Base-by-base conservation (phyloP, 768 basidiomycete genomes). In the Crassisporium funariophilum region DNA sequence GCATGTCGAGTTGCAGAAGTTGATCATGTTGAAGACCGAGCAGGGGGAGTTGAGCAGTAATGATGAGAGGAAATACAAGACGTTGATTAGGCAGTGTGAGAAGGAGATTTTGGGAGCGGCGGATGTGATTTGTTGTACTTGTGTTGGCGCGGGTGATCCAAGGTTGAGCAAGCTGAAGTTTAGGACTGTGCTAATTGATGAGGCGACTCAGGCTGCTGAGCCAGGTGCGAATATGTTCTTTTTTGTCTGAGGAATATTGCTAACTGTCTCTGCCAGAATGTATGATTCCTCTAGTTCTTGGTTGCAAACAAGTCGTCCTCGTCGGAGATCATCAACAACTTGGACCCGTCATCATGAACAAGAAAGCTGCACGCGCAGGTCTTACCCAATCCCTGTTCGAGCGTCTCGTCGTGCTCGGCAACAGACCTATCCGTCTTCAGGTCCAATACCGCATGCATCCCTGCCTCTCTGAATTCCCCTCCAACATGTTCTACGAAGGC, bases 381-480 rank as follows among this genome's bases (percentile, higher is more conserved):
- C 80, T 99, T 29, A 98, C 95, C 0, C 97, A 98, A 62, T 99
- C 97, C 0, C 84, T 99, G 15, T 99, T 99, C 58, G 97, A 99
- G 65, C 88, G 97, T 35, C 86, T 99, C 37, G 94, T 99, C 52
- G 79, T 98, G 35, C 86, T 98, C 47, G 86, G 87, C 23, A 99
- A 99, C 67, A 82, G 94, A 21, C 97, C 97, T 16, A 99, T 99
- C 61, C 93, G 97, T 44, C 83, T 99, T 21, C 95, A 98, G 70
- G 97, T 99, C 21, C 97, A 99, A 69, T 99, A 99, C 63, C 95
- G 97, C 67, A 99, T 99, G 97, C 97, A 99, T 65, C 97, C 97
- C 6, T 98, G 95, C 66, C 76, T 98, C 43, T 98, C 97, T 35
- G 95, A 98, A 69, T 99, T 99, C 75, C 95, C 97, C 2, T 95